A percentile compares a stretch with the other conserved stretches of the same genome.
Conservation (phyloP, 2,329 filamentous ascomycete genomes). For the Chaetomium sp. region DNA sequence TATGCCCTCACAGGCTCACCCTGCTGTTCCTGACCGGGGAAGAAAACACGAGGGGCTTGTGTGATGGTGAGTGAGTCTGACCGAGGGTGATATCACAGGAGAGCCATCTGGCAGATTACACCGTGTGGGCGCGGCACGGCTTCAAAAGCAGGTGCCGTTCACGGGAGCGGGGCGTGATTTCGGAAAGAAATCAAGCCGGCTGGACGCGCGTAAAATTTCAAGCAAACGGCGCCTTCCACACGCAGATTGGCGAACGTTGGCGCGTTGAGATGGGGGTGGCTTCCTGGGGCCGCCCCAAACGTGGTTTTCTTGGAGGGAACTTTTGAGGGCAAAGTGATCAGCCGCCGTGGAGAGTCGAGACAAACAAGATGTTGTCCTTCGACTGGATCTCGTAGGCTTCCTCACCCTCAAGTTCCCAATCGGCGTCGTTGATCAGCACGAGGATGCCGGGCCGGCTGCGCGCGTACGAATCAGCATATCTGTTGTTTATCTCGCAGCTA, state of each 20-base stretch:
- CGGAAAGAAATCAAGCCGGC: not conserved
- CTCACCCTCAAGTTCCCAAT: conserved; percentile 97
- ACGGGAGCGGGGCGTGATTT: not conserved
- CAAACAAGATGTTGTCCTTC: conserved; percentile 87
- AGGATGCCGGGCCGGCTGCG: conserved; percentile 86
- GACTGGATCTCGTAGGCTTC: conserved; percentile 77
- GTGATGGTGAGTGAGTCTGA: not conserved
- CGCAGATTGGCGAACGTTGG: not conserved
- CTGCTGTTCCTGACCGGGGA: too few relatives aligned
- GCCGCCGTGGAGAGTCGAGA: conserved; percentile 92
- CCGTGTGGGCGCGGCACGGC: not conserved
- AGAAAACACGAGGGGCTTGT: not conserved
- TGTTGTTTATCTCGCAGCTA: conserved; percentile 4
- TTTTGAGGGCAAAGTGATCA: conserved; percentile 31
- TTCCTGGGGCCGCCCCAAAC: too few relatives aligned
- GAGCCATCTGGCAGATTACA: not conserved
- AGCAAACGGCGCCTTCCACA: not conserved
- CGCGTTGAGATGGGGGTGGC: too few relatives aligned
- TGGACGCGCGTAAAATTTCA: not conserved
- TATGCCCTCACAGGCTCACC: too few relatives aligned
- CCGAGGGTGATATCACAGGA: not conserved
- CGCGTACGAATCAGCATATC: conserved; percentile 2
- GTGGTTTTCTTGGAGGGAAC: too few relatives aligned
- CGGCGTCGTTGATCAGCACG: conserved; percentile 93
- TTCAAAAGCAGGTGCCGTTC: not conserved